A percentile compares a stretch with the other conserved stretches of the same genome.
phyloP scores from a whole-genome alignment of 805 yeast genomes.

The Saturnispora zaruensis region DNA sequence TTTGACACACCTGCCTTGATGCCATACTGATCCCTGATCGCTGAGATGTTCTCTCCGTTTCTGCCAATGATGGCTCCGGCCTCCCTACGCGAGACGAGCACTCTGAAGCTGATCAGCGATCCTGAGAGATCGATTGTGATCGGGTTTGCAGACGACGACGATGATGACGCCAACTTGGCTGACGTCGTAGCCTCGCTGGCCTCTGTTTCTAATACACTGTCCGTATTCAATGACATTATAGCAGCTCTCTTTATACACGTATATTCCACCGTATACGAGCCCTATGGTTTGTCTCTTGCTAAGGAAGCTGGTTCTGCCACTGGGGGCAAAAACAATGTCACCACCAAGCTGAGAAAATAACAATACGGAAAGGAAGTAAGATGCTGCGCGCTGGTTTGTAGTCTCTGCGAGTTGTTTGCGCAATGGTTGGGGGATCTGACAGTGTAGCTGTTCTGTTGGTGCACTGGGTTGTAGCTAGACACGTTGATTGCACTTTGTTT shows the following conservation, averaged over 20 bases:
- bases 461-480: background rate
- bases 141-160: background rate
- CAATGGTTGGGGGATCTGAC: too few relatives aligned
- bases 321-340: background rate
- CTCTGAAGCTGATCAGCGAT: slow-evolving; percentile 35
- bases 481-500: background rate
- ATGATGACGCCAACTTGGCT: background rate
- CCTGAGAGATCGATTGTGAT: slow-evolving; percentile 18
- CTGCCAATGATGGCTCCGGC: slow-evolving; percentile 88
- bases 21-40: slow-evolving; percentile 61
- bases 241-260: background rate
- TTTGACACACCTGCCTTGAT: slow-evolving; percentile 85
- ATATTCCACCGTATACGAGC: background rate
- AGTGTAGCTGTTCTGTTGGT: background rate
- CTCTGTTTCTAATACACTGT: background rate
- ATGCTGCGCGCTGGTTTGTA: background rate
- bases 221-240: background rate
- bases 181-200: background rate
- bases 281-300: background rate
- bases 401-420: background rate
- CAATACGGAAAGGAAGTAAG: background rate
- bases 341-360: background rate
- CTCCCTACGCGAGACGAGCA: slow-evolving; percentile 74
- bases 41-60: slow-evolving; percentile 69
- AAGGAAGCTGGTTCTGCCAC: background rate